Base-by-base conservation (phyloP, 208 protist genomes). In the Trichomonas tenax region DNA sequence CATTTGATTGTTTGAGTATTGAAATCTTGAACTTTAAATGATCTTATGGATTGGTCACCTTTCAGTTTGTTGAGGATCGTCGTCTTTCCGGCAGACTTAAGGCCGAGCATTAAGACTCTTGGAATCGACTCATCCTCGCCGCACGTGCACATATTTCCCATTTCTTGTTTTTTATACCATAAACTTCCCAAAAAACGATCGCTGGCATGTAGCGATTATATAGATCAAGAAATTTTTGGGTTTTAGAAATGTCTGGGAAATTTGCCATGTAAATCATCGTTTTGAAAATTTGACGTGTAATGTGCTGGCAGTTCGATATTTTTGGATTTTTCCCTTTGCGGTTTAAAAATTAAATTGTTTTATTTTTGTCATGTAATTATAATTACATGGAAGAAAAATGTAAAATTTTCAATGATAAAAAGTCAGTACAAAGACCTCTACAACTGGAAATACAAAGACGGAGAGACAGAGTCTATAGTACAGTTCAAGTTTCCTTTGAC, bases 21-120 rank as follows among this genome's bases (percentile, higher is more conserved):
- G 45, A 98, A 98, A 36, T 97, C 97, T 82, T 98, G 97, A 36
- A 97, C 98, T 26, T 97, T 97, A 17, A 98, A 96, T 21, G 97
- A 97, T 6, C 63, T 96, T 31, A 97, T 95, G 41, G 96, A 72
- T 95, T 97, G 97, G 14, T 96, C 96, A 3, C 96, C 45, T 96
- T 97, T 98, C 21, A 98, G 49, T 96, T 97, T 97, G 63, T 97
- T 96, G 9, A 98, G 44, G 41, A 98, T 97, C 2, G 97, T 98
- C 6, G 97, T 98, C 63, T 98, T 98, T 36, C 97, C 97, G 23
- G 97, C 97, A 14, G 6, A 82, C 45, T 97, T 96, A 6, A 97
- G 97, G 26, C 97, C 97, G 3, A 97, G 86, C 96, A 97, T 96
- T 14, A 97, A 44, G 81, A 97, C 95, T 45, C 97, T 36, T 46